These are phyloP conservation scores for Phytopythium chamaehyphon DNA, from an alignment of 352 stramenopile species.

Conservation along the genomic window DNA sequence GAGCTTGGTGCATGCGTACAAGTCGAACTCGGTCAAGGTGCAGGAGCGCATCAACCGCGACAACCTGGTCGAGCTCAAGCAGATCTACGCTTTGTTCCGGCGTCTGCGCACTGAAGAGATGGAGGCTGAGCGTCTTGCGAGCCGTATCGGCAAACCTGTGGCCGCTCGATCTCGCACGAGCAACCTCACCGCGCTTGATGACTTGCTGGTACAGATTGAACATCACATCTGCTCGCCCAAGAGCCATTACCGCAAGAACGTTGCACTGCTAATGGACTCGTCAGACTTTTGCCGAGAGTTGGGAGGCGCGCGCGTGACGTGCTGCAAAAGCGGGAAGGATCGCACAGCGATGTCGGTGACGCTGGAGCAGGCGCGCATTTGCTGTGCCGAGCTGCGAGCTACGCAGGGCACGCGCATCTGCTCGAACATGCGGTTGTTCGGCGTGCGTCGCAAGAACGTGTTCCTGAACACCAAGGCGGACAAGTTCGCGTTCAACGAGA, in stretches of 20 bases:
- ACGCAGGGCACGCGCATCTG: slow-evolving; percentile 52
- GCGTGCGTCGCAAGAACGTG: slow-evolving; percentile 76
- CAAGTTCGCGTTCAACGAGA: slow-evolving; percentile 87
- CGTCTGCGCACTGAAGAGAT: slow-evolving; percentile 40
- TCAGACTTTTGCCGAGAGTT: slow-evolving; percentile 84
- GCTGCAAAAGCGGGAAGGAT: slow-evolving; percentile 98
- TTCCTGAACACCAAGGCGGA: slow-evolving; percentile 81
- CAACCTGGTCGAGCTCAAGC: slow-evolving; percentile 61
- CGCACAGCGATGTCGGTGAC: slow-evolving; percentile 97
- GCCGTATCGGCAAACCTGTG: slow-evolving; percentile 1
- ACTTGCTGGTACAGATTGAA: slow-evolving; percentile 63
- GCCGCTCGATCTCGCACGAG: slow-evolving; percentile 9
- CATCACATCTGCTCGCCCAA: slow-evolving; percentile 63
- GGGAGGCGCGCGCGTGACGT: slow-evolving; percentile 91
- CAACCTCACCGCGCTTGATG: slow-evolving; percentile 57
- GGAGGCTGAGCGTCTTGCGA: slow-evolving; percentile 17
- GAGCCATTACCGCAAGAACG: slow-evolving; percentile 82
- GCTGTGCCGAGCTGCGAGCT: slow-evolving; percentile 49
- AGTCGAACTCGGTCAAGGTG: slow-evolving; percentile 66
- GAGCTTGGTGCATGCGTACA: slow-evolving; percentile 76
- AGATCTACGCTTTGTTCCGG: slow-evolving; percentile 54
- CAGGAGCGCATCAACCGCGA: slow-evolving; percentile 83
- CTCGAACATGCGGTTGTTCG: slow-evolving; percentile 70
- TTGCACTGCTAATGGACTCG: slow-evolving; percentile 71
- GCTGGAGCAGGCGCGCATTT: slow-evolving; percentile 86